Evolutionary conservation across 2,329 filamentous ascomycete species (phyloP).

Genomic region (Cladosporium cucumerinum): DNA sequence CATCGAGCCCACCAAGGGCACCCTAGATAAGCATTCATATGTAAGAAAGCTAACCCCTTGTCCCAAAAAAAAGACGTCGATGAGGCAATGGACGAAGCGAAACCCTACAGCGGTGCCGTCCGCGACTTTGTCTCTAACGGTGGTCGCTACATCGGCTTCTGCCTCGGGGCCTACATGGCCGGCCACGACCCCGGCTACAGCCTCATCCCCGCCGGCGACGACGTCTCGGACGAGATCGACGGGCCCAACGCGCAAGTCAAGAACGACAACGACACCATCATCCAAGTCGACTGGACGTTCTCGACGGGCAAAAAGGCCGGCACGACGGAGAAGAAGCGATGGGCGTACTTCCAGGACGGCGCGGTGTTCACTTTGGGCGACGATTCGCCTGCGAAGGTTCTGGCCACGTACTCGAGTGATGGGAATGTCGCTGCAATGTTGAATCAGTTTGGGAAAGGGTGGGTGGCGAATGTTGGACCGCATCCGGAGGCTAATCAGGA

Average conservation of each 20-base stretch:
- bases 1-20: not conserved
- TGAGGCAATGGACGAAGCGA: constrained; percentile 20
- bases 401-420: constrained; percentile 24
- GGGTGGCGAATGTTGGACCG: constrained; percentile 24
- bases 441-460: constrained; percentile 22
- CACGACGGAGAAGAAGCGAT: constrained; percentile 18
- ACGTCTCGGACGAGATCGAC: constrained; percentile 18
- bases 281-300: constrained; percentile 26
- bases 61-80: constrained; percentile 15
- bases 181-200: constrained; percentile 21
- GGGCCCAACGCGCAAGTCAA: constrained; percentile 19
- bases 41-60: not conserved
- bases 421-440: constrained; percentile 22
- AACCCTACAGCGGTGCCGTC: constrained; percentile 17
- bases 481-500: constrained; percentile 24
- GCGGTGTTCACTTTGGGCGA: constrained; percentile 17
- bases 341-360: constrained; percentile 27
- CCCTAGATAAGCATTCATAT: not conserved
- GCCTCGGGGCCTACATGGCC: constrained; percentile 24
- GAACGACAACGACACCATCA: constrained; percentile 21
- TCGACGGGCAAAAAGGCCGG: constrained; percentile 18
- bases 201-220: constrained; percentile 18
- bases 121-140: constrained; percentile 23
- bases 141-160: constrained; percentile 26
- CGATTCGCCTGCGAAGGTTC: constrained; percentile 18